Conservation (phyloP, 2,329 filamentous ascomycete species). For the Fusarium tuaranense region DNA sequence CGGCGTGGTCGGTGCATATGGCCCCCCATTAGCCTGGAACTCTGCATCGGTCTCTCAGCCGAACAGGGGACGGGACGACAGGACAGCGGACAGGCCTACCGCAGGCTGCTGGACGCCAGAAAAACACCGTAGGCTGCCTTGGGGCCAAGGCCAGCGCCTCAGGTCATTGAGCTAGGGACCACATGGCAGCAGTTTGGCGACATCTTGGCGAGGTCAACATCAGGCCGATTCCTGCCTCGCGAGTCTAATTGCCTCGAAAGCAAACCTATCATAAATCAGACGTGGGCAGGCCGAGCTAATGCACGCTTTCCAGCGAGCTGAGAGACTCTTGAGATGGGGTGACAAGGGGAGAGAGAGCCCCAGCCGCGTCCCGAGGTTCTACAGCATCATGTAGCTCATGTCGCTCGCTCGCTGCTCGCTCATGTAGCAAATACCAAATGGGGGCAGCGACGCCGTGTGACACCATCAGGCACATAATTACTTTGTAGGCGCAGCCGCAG, state of each 20-base stretch:
- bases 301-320: constrained; percentile 28
- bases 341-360: constrained; percentile 7
- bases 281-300: constrained; percentile 20
- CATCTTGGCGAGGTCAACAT: constrained; percentile 2
- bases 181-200: neutral
- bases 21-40: constrained; percentile 26
- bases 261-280: constrained; percentile 9
- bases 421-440: constrained; percentile 24
- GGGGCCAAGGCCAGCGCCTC: neutral
- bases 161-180: constrained; percentile 2
- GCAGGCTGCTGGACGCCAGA: neutral
- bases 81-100: constrained; percentile 10
- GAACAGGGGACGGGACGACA: constrained; percentile 35
- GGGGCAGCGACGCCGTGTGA: constrained; percentile 15
- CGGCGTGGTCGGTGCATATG: constrained; percentile 26
- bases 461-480: constrained; percentile 9
- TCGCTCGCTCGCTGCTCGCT: neutral
- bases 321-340: constrained; percentile 14
- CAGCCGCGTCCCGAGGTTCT: constrained; percentile 30
- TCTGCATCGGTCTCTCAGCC: constrained; percentile 35
- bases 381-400: constrained; percentile 25
- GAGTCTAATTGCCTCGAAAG: neutral
- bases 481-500: constrained; percentile 23
- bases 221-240: neutral
- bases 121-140: neutral